Conservation (phyloP, 208 protist species). For the Leishmania amazonensis region DNA sequence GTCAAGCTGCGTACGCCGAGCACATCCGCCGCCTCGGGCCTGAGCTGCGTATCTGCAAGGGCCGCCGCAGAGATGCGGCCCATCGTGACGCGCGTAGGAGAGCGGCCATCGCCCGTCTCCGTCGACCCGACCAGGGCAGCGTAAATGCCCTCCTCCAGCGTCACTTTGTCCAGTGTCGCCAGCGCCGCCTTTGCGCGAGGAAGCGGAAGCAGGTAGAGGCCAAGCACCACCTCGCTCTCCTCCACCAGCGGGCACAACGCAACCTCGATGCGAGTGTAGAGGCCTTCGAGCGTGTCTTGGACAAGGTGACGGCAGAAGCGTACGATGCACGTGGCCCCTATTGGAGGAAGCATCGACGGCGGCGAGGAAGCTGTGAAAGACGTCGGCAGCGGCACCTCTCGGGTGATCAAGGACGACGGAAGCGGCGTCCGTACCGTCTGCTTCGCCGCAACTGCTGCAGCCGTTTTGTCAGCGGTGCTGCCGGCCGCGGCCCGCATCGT, state of each 20-base stretch:
- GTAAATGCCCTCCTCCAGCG: neutral
- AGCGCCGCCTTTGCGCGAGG: slow-evolving; percentile 33
- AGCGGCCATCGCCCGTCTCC: neutral
- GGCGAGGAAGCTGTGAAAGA: slow-evolving; percentile 20
- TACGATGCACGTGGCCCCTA: slow-evolving; percentile 60
- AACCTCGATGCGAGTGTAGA: slow-evolving; percentile 55
- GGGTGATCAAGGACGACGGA: slow-evolving; percentile 9
- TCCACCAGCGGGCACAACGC: slow-evolving; percentile 55
- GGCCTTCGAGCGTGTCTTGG: slow-evolving; percentile 38
- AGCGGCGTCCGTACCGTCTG: slow-evolving; percentile 11
- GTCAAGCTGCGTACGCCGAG: slow-evolving; percentile 30
- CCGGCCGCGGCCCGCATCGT: neutral
- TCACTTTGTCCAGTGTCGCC: slow-evolving; percentile 32
- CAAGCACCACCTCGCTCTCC: slow-evolving; percentile 74
- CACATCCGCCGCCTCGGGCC: slow-evolving; percentile 22
- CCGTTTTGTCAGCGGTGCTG: neutral
- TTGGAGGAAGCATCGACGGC: slow-evolving; percentile 21
- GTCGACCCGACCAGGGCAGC: neutral
- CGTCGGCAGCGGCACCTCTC: slow-evolving; percentile 18
- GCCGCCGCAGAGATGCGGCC: slow-evolving; percentile 1
- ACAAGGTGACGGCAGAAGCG: slow-evolving; percentile 67
- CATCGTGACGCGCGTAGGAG: neutral
- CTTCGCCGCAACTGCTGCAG: neutral
- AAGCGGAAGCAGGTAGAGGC: slow-evolving; percentile 66
- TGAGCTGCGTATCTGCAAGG: slow-evolving; percentile 21